Evolutionary conservation across 192 early-diverging fungal genomes (phyloP).

Genomic region (Jimgerdemannia flammicorona): DNA sequence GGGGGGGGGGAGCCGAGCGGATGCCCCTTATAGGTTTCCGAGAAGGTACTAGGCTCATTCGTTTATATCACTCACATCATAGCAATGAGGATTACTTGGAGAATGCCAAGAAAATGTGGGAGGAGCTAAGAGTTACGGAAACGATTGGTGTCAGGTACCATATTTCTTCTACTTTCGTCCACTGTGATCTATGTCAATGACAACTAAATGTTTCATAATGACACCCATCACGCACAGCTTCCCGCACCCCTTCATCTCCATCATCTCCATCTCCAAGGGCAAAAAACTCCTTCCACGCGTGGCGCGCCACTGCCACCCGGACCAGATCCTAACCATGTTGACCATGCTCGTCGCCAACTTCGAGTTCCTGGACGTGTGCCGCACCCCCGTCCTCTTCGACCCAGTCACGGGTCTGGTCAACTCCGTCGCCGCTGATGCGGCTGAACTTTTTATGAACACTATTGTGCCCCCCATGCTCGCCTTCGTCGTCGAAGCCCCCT

Average conservation of each 20-base stretch:
- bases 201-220: background rate
- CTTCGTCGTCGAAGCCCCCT: conserved; percentile 78
- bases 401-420: conserved; percentile 20
- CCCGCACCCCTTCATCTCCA: conserved; percentile 85
- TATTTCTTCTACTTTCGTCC: too few relatives aligned
- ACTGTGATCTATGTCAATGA: background rate
- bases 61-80: background rate
- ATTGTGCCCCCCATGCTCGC: conserved; percentile 83
- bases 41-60: too few relatives aligned
- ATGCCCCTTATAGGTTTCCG: too few relatives aligned
- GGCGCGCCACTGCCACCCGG: conserved; percentile 68
- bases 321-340: conserved; percentile 76
- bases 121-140: conserved; percentile 55
- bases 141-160: conserved; percentile 53
- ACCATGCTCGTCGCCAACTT: conserved; percentile 75
- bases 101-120: conserved; percentile 55
- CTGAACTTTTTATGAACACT: conserved; percentile 84
- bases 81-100: conserved; percentile 45
- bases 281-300: conserved; percentile 85
- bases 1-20: too few relatives aligned
- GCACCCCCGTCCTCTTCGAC: conserved; percentile 41
- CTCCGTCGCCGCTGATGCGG: conserved; percentile 52
- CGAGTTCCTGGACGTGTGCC: conserved; percentile 68
- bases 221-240: conserved; percentile 29
- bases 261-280: conserved; percentile 86